Base-by-base conservation (phyloP, 2,329 filamentous ascomycete species). In the Nannizzia gypsea region DNA sequence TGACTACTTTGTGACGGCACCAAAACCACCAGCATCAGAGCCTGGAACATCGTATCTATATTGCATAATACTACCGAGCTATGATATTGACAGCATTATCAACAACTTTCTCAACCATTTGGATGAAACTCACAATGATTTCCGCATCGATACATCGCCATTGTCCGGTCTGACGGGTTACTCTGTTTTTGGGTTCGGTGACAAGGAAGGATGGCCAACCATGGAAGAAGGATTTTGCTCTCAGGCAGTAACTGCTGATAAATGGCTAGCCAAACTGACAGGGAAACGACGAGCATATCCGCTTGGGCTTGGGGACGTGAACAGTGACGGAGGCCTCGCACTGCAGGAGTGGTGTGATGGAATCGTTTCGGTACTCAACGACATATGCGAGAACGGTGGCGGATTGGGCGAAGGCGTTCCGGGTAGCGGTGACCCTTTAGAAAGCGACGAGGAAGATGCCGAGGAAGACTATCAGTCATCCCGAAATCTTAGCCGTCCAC, bases 191-290 rank as follows among this genome's bases (percentile, higher is more conserved):
- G 93, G 93, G 0, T 88, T 96, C 68, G 92, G 92, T 17, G 92
- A 97, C 71, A 84, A 82, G 63, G 89, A 95, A 70, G 90, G 88
- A 61, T 99, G 93, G 92, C 89, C 90, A 0, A 89, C 87, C 0
- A 90, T 96, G 73, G 83, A 86, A 61, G 88, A 93, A 66, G 92
- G 92, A 0, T 99, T 91, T 74, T 96, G 92, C 71, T 90, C 89
- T 63, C 92, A 97, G 71, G 92, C 92, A 1, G 88, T 86, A 68
- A 86, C 96, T 66, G 79, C 95, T 2, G 92, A 99, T 71, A 90
- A 85, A 70, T 97, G 93, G 92, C 89, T 99, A 88, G 90, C 92
- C n/a, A 95, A 90, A 70, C 75, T 99, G 67, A 96, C 91, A 0
- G 86, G 83, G 1, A 83, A 87, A 63, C 96, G 92, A 75, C 81